Evolutionary conservation across 129 eudicot species (phyloP), one percentile per base, ranked within the genome.

Genomic region (Chrysanthemum lavandulifolium): DNA sequence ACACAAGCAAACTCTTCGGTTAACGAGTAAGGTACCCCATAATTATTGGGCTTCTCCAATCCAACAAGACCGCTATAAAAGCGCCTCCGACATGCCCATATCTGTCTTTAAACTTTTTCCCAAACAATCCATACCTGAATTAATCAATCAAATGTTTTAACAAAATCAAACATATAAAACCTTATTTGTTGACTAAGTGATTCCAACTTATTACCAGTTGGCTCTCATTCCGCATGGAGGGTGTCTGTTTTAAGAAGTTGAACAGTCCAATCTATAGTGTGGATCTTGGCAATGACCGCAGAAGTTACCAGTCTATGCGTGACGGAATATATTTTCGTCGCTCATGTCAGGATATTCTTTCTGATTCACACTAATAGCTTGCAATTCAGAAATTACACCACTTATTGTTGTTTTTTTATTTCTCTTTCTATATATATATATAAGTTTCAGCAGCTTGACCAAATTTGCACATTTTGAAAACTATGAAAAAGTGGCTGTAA

Each of bases 251-350:
- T 87, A 13, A 84, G 89, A 59, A 84, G 93, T 76, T 87, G 89
- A 58, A 87, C 78, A 3, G 93, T 87, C 93, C 93, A 87, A 80
- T 87, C 93, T 47, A 87, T 87, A 33, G 93, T 87, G 84, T 87
- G 93, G 15, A 87, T 69, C 74, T 87, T 87, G 14, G 93, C 93
- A 12, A 87, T 84, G 3, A 87, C 89, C 0, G 93, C 93, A 11
- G 87, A 74, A 49, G 85, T 87, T 29, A 84, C 89, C 49, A 87
- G 67, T 76, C 89, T 82, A n/a, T 53, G 93, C 87, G 51, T 76
- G 80, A 25, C 72, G 89, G n/a, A 84, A 87, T 55, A 87, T 64
- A 45, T 64, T 74, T 21, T 87, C 89, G 47, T 87, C 93, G 4
- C 59, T 67, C 75, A 84, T 29, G 6, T 80, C 56, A 13, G 53